Evolutionary conservation across 2,329 filamentous ascomycete species (phyloP), one percentile per base, ranked within the genome.

Genomic region (Dothidotthia symphoricarpi): DNA sequence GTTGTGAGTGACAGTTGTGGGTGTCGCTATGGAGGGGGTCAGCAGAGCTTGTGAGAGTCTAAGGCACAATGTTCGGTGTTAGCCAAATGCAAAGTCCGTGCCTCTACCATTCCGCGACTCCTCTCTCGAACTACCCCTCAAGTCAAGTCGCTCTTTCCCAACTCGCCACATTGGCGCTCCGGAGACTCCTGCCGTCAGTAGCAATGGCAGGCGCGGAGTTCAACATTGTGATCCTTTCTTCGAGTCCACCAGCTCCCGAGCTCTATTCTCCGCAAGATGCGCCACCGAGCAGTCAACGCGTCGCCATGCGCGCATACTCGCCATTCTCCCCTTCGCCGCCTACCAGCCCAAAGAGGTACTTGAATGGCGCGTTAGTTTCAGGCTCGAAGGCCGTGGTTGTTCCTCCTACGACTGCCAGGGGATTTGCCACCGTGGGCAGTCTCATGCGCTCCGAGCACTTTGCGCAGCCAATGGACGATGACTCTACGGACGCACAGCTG

Each of bases 401-500:
- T 19, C 57, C 64, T 15, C 41, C 52, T 14, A 53, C 45, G 6
- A 53, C 49, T 10, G 31, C 46, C 3, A 52, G 54, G 38, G 64
- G 62, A 15, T 67, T 66, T 36, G 59, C 59, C 52, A 65, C 61
- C 38, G 61, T 63, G 6, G 47, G 48, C 34, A 62, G 55, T 35
- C 41, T 68, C 12, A 35, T 66, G n/a, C 53, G 49, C 37, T 59
- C 58, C 2, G 51, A 57, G 26, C 55, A 59, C 31, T 55, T 63
- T 28, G 49, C 40, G 24, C 45, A 57, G 10, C 47, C 49, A 7
- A 19, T 43, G 1, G 45, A 55, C 28, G 46, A 53, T 4, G 36
- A 51, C 5, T 4, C 28, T 16, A 30, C 27, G n/a, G 39, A 37
- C 8, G 15, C 28, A 39, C 39, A 40, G 10, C 19, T 36, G 11